These are phyloP conservation scores for Nemania sp. DNA, from an alignment of 2,329 filamentous ascomycete species.

Conservation along the genomic window DNA sequence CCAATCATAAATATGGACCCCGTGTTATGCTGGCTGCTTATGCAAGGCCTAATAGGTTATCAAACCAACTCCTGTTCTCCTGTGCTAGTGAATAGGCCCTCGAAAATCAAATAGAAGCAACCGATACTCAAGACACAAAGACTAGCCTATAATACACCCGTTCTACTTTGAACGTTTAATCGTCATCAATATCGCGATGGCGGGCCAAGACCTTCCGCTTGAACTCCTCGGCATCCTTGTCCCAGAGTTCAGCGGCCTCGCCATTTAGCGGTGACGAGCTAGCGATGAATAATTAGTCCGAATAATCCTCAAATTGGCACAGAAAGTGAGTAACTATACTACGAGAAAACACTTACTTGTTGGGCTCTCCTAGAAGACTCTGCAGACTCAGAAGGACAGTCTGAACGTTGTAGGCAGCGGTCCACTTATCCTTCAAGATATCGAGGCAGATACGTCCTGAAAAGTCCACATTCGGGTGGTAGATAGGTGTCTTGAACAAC, in stretches of 20 bases:
- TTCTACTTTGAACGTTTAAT: constrained; percentile 55
- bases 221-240: constrained; percentile 87
- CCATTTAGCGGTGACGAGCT: constrained; percentile 95
- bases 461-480: constrained; percentile 99
- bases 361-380: constrained; percentile 94
- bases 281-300: constrained; percentile 39
- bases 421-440: constrained; percentile 99
- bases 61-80: constrained; percentile 59
- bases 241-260: constrained; percentile 96
- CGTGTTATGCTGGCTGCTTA: constrained; percentile 41
- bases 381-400: constrained; percentile 93
- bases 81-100: constrained; percentile 42
- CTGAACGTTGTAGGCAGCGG: constrained; percentile 95
- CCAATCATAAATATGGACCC: constrained; percentile 31
- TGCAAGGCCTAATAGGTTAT: constrained; percentile 38
- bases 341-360: constrained; percentile 80
- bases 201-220: constrained; percentile 77
- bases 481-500: constrained; percentile 98
- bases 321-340: neutral
- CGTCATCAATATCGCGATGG: constrained; percentile 74
- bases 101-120: constrained; percentile 38
- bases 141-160: constrained; percentile 31
- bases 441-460: constrained; percentile 96
- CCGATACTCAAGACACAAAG: constrained; percentile 27
- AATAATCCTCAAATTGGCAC: neutral